Evolutionary conservation across 148 eudicot genomes (phyloP).

Genomic region (Persicaria maculosa): DNA sequence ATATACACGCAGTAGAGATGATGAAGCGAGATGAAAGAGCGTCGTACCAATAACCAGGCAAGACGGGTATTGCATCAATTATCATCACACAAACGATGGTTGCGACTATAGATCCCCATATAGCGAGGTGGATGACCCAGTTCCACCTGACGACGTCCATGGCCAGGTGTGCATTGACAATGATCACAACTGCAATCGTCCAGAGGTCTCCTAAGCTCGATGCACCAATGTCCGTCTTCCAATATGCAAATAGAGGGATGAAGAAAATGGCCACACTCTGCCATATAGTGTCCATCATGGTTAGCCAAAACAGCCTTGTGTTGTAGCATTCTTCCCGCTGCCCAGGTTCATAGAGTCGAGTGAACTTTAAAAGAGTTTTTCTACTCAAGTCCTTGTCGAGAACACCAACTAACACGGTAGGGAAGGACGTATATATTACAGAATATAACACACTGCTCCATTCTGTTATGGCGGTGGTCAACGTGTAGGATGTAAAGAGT

Average conservation of each 20-base stretch:
- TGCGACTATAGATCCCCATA: slow-evolving; percentile 90
- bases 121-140: slow-evolving; percentile 54
- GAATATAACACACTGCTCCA: slow-evolving; percentile 96
- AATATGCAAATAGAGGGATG: slow-evolving; percentile 63
- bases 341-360: slow-evolving; percentile 83
- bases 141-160: slow-evolving; percentile 92
- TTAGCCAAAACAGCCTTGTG: slow-evolving; percentile 71
- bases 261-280: slow-evolving; percentile 82
- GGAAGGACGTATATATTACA: slow-evolving; percentile 77
- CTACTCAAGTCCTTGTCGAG: slow-evolving; percentile 94
- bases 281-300: slow-evolving; percentile 82
- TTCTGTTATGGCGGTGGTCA: slow-evolving; percentile 90
- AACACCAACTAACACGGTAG: slow-evolving; percentile 75
- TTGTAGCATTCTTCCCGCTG: slow-evolving; percentile 83
- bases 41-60: slow-evolving; percentile 82
- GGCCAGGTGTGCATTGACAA: slow-evolving; percentile 88
- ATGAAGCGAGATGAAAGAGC: slow-evolving; percentile 9
- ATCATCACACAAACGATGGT: slow-evolving; percentile 73
- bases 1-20: too few species aligned
- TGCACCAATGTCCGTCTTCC: slow-evolving; percentile 56
- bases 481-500: slow-evolving; percentile 61
- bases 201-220: slow-evolving; percentile 83
- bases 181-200: slow-evolving; percentile 87
- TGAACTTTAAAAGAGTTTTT: slow-evolving; percentile 57
- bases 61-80: slow-evolving; percentile 71